Conservation (phyloP, 2,329 filamentous ascomycete species). For the Thelonectria blattea region DNA sequence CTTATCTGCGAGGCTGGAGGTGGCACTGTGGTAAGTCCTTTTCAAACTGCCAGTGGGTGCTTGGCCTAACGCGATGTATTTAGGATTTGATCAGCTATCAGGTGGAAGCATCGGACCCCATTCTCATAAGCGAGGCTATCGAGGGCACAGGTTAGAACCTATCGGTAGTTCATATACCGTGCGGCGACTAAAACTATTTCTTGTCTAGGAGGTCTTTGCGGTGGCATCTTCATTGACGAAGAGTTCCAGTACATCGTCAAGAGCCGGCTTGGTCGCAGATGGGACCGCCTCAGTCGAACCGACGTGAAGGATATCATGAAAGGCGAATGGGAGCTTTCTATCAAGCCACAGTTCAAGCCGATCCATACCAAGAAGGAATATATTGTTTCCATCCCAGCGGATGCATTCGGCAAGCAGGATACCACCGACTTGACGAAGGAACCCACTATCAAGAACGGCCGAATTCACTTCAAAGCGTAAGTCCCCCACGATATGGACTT, state of each 20-base stretch:
- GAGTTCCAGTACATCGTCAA: constrained; percentile 6
- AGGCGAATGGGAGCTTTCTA: constrained; percentile 18
- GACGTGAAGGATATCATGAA: constrained; percentile 20
- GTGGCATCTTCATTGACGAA: constrained; percentile 23
- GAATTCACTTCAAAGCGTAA: constrained; percentile 13
- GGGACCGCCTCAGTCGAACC: constrained; percentile 6
- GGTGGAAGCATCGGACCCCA: constrained; percentile 5
- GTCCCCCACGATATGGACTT: too few relatives aligned
- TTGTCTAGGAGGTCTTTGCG: constrained; percentile 16
- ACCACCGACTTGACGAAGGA: constrained; percentile 1
- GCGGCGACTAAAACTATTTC: background rate
- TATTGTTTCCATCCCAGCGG: constrained; percentile 15
- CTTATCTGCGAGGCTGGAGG: constrained; percentile 22
- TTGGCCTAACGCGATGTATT: background rate
- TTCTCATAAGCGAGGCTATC: constrained; percentile 16
- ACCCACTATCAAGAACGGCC: constrained; percentile 6
- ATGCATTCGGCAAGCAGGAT: constrained; percentile 3
- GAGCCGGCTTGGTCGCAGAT: constrained; percentile 5
- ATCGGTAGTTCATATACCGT: too few relatives aligned
- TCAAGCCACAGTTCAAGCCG: constrained; percentile 18
- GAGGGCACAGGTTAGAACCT: constrained; percentile 12
- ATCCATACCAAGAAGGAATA: constrained; percentile 17
- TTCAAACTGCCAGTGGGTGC: too few relatives aligned
- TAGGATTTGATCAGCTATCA: constrained; percentile 21
- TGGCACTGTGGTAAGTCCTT: constrained; percentile 14